phyloP scores from a whole-genome alignment of 2,329 filamentous ascomycete genomes.

The Alternaria atra region DNA sequence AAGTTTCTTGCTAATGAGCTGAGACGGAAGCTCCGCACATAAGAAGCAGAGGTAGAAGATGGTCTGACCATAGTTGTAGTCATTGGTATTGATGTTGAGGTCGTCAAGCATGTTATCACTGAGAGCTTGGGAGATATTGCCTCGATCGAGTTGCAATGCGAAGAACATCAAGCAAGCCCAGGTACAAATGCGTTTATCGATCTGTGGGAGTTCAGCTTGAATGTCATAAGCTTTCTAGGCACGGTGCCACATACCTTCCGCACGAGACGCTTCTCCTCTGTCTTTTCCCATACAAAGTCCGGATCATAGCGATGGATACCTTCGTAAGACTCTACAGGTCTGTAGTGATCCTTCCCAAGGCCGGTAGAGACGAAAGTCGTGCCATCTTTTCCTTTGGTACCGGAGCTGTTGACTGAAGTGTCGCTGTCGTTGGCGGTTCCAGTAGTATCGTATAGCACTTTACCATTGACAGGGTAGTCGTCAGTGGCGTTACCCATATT shows the following conservation, averaged over 20 bases:
- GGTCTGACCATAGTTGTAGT: slow-evolving; percentile 53
- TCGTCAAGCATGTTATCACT: slow-evolving; percentile 48
- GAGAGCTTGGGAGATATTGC: slow-evolving; percentile 55
- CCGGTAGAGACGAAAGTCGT: slow-evolving; percentile 50
- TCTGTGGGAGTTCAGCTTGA: slow-evolving; percentile 40
- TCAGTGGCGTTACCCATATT: slow-evolving; percentile 4
- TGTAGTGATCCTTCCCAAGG: slow-evolving; percentile 53
- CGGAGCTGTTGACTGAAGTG: slow-evolving; percentile 18
- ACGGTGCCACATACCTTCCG: slow-evolving; percentile 56
- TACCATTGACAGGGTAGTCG: slow-evolving; percentile 24
- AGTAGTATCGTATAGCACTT: slow-evolving; percentile 28
- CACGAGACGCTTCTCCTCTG: slow-evolving; percentile 65
- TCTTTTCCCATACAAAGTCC: slow-evolving; percentile 63
- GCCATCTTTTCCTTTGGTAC: slow-evolving; percentile 25
- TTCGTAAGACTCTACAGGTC: slow-evolving; percentile 66
- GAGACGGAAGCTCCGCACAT: slow-evolving; percentile 56
- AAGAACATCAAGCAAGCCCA: slow-evolving; percentile 66
- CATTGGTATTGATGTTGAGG: slow-evolving; percentile 47
- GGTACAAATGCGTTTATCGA: slow-evolving; percentile 61
- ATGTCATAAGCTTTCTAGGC: neutral
- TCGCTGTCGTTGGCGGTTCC: slow-evolving; percentile 33
- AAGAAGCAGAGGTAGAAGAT: slow-evolving; percentile 87
- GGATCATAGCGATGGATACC: slow-evolving; percentile 68
- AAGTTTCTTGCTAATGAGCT: slow-evolving; percentile 58
- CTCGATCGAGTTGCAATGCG: slow-evolving; percentile 61